Evolutionary conservation across 208 protist genomes (phyloP).

Genomic region (Trypanosoma scelopori): DNA sequence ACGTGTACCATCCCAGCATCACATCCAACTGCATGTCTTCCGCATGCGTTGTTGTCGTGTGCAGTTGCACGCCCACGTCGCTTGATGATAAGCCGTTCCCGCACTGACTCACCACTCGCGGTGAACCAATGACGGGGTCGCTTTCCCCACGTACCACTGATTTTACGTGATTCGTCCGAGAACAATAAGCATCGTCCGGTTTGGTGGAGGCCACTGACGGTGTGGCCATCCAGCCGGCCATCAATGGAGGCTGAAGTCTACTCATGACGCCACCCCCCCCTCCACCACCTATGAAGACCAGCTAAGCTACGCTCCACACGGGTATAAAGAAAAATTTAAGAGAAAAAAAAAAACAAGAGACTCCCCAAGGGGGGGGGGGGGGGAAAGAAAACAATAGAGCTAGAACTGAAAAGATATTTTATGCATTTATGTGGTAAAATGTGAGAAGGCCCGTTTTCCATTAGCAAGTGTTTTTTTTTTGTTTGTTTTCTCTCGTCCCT

Average conservation of each 20-base stretch:
- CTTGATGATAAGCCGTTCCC: not conserved
- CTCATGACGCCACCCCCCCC: not conserved
- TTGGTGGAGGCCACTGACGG: not conserved
- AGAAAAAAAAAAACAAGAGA: not conserved
- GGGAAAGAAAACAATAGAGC: too few relatives aligned
- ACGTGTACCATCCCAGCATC: not conserved
- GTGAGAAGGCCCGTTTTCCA: too few relatives aligned
- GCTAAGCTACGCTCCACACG: not conserved
- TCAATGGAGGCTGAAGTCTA: not conserved
- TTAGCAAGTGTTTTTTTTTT: too few relatives aligned
- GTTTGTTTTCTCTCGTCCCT: not conserved
- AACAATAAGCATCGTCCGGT: too few relatives aligned
- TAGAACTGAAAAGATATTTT: not conserved
- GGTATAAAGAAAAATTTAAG: not conserved
- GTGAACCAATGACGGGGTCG: too few relatives aligned
- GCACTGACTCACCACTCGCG: too few relatives aligned
- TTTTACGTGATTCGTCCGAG: too few relatives aligned
- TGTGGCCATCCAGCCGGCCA: not conserved
- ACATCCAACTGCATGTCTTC: not conserved
- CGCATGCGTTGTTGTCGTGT: not conserved
- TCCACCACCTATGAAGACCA: not conserved
- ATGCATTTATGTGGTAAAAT: too few relatives aligned
- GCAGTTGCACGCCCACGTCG: not conserved
- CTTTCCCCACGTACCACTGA: too few relatives aligned
- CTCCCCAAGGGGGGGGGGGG: too few relatives aligned